Evolutionary conservation across 2,329 filamentous ascomycete genomes (phyloP).

Genomic region (Aspergillus awamori): DNA sequence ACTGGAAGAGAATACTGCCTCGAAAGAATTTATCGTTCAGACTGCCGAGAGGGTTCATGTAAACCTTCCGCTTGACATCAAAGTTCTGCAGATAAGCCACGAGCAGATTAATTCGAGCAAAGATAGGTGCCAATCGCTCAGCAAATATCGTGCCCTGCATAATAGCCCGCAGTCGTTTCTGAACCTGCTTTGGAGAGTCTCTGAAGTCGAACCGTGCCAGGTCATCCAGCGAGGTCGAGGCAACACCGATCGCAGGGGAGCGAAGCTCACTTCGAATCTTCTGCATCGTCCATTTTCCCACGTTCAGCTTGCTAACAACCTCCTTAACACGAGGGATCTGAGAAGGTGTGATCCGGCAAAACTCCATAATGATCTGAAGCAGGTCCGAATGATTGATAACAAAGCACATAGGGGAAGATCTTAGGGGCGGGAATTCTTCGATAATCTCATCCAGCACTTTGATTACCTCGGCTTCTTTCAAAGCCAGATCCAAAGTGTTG

Average conservation of each 20-base stretch:
- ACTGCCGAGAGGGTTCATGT: conserved; percentile 81
- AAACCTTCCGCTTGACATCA: conserved; percentile 74
- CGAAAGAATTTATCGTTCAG: conserved; percentile 90
- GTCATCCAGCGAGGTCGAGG: conserved; percentile 88
- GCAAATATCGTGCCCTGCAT: conserved; percentile 58
- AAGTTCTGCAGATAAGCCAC: conserved; percentile 76
- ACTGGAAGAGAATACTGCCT: conserved; percentile 86
- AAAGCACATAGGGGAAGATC: conserved; percentile 77
- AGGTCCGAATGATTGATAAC: conserved; percentile 87
- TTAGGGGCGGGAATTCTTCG: conserved; percentile 74
- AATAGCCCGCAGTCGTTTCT: conserved; percentile 62
- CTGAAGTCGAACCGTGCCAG: conserved; percentile 89
- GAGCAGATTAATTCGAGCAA: conserved; percentile 79
- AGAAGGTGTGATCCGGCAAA: conserved; percentile 73
- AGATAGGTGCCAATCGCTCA: conserved; percentile 56
- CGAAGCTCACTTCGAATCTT: conserved; percentile 81
- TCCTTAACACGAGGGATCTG: conserved; percentile 76
- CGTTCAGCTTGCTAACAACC: conserved; percentile 82
- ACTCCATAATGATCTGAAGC: conserved; percentile 84
- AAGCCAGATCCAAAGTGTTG: conserved; percentile 75
- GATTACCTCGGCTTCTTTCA: conserved; percentile 91
- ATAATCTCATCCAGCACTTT: conserved; percentile 94
- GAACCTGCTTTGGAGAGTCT: conserved; percentile 70
- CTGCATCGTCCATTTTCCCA: conserved; percentile 77
- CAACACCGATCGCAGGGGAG: conserved; percentile 77